Base-by-base conservation (phyloP, 352 stramenopile genomes). In the Plasmopara halstedii region DNA sequence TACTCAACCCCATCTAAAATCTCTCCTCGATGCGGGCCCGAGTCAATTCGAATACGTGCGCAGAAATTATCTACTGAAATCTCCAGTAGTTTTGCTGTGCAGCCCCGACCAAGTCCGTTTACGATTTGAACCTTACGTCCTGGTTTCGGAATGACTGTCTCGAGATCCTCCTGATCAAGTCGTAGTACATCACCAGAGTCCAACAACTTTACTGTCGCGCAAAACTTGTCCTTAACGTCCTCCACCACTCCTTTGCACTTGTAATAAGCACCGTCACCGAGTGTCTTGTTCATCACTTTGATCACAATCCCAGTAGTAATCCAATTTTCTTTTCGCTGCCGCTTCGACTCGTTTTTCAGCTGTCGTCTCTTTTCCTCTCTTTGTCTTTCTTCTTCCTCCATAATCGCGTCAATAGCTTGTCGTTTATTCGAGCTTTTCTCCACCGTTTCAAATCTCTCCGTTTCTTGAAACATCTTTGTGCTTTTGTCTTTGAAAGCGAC, bases 271-370 rank as follows among this genome's bases (percentile, higher is more conserved):
- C 93, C 89, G 14, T 79, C 72, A 2, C 74, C 84, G 3, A 98
- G 61, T 26, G 87, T 90, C 64, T 97, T 96, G 54, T 96, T 96
- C 46, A 95, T 81, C 29, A 98, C 75, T 49, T 97, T 96, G 20
- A 98, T 92, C 3, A 98, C 58, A 50, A 98, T 97, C 20, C 83
- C 73, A 23, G 56, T 75, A 2, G 77, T 65, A 25, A 98, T 49
- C 95, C 95, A 98, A 58, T 97, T 77, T 36, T 96, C 86, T 29
- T 90, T 83, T 15, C 65, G 57, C 34, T 73, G 66, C n/a, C 44
- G 50, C 26, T 52, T 51, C 15, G 44, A 45, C 31, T 77, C 67
- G 0, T 77, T 59, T 19, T 83, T 56, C 19, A 71, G 32, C 22
- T 63, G 58, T 40, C 68, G 58, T 53, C 46, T 56, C 6, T 73